phyloP scores from a whole-genome alignment of 495 filamentous ascomycete species.

The Lophiostoma macrostomum region DNA sequence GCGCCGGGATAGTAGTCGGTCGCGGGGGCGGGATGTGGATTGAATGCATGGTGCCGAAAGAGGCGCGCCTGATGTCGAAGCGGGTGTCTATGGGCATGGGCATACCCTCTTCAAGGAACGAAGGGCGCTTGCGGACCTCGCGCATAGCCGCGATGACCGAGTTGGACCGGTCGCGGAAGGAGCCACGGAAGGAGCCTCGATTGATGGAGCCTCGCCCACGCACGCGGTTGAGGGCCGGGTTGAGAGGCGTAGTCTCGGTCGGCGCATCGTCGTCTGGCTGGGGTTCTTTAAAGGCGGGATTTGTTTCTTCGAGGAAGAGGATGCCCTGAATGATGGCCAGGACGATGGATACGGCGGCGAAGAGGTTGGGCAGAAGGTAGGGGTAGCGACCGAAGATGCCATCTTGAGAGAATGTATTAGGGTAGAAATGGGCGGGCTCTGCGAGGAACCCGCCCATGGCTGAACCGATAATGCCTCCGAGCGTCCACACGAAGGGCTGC shows the following conservation, averaged over 20 bases:
- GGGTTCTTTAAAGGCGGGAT: constrained; percentile 9
- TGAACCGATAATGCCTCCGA: constrained; percentile 34
- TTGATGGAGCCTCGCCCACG: too few relatives aligned
- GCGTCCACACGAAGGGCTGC: constrained; percentile 33
- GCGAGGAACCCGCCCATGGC: constrained; percentile 35
- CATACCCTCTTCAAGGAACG: constrained; percentile 29
- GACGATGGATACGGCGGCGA: constrained; percentile 22
- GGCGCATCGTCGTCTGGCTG: constrained; percentile 1
- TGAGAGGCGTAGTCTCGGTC: constrained; percentile 26
- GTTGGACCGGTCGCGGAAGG: neutral
- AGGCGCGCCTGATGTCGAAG: constrained; percentile 31
- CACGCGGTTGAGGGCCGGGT: neutral
- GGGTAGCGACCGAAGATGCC: constrained; percentile 30
- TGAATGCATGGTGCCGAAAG: constrained; percentile 31
- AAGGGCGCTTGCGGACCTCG: constrained; percentile 16
- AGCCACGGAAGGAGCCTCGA: neutral
- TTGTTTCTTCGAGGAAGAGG: constrained; percentile 33
- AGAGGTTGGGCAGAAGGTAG: constrained; percentile 33
- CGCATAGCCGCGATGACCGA: constrained; percentile 7
- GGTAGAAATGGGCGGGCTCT: constrained; percentile 31
- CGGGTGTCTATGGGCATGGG: constrained; percentile 15
- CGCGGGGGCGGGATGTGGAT: constrained; percentile 7
- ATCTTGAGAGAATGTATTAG: constrained; percentile 19
- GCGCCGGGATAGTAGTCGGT: neutral
- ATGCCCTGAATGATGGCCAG: constrained; percentile 32